phyloP scores from a whole-genome alignment of 805 yeast species.

The Starmerella sp. region DNA sequence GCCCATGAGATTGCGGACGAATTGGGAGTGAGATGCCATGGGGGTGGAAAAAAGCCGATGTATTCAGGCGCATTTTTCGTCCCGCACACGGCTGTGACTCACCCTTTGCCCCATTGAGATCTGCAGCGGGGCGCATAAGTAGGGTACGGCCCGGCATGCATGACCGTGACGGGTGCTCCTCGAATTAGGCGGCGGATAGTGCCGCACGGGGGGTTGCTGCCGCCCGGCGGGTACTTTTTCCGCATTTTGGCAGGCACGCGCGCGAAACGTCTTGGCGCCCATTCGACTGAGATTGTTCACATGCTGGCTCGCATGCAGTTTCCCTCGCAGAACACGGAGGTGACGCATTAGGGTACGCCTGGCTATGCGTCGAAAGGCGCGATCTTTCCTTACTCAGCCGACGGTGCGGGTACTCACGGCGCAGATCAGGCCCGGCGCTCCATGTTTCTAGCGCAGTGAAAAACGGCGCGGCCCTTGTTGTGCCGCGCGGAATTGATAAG shows the following conservation, averaged over 20 bases:
- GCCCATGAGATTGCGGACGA: neutral
- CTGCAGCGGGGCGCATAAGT: neutral
- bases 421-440: too few relatives aligned
- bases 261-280: neutral
- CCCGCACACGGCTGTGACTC: neutral
- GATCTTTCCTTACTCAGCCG: too few relatives aligned
- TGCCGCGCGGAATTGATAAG: too few relatives aligned
- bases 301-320: too few relatives aligned
- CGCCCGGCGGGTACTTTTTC: neutral
- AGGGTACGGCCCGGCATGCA: neutral
- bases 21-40: neutral
- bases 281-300: too few relatives aligned
- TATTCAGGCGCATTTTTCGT: neutral
- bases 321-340: too few relatives aligned
- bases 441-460: too few relatives aligned
- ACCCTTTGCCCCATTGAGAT: neutral
- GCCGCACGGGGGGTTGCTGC: neutral
- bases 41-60: neutral
- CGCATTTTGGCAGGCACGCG: neutral
- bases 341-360: too few relatives aligned
- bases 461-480: too few relatives aligned
- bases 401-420: too few relatives aligned
- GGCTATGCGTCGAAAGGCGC: too few relatives aligned
- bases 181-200: neutral
- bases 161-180: neutral